Evolutionary conservation across 2,329 filamentous ascomycete species (phyloP), one percentile per base, ranked within the genome.

Genomic region (Paraconiothyrium sp.): DNA sequence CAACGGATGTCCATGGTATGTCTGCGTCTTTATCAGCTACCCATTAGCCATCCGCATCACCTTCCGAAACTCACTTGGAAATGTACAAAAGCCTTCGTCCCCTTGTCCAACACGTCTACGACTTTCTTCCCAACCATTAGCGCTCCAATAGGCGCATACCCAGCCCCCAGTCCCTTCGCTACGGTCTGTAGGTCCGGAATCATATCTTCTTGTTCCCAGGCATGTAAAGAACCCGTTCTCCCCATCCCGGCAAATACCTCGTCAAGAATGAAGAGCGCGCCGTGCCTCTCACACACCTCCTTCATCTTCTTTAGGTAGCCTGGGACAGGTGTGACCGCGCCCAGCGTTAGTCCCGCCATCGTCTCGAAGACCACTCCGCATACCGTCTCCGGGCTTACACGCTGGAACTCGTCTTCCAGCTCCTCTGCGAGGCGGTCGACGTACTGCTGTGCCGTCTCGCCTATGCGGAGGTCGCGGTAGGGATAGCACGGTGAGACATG

Each of bases 401-500:
- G 68, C 13, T 77, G 72, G 64, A 93, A 92, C 64, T 91, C 88
- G 1, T 79, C 83, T 9, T 93, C 90, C 0, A 93, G 80, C 72
- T 93, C 89, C 4, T 82, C 74, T 0, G 86, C 85, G 13, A 92
- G 80, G 24, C 88, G 81, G 0, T 75, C 72, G 0, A 90, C 86
- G 63, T 91, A 92, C 0, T 82, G 79, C 1, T 81, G 80, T 34
- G 88, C 84, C 0, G 82, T 84, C 67, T 92, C 89, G 0, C 68
- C 76, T 0, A 80, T 68, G 0, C 64, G 66, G 69, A 84, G 84
- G 0, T 83, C 85, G 8, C 88, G 85, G 68, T 90, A 92, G 0
- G 84, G 79, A 67, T 89, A 88, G 69, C 89, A 90, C 0, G 89
- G 85, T n/a, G 86, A 89, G 0, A 93, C 89, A 57, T 84, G 84